Evolutionary conservation across 257 asterid genomes (phyloP), one percentile per base, ranked within the genome.

Genomic region (Ajuga chamaepitys): DNA sequence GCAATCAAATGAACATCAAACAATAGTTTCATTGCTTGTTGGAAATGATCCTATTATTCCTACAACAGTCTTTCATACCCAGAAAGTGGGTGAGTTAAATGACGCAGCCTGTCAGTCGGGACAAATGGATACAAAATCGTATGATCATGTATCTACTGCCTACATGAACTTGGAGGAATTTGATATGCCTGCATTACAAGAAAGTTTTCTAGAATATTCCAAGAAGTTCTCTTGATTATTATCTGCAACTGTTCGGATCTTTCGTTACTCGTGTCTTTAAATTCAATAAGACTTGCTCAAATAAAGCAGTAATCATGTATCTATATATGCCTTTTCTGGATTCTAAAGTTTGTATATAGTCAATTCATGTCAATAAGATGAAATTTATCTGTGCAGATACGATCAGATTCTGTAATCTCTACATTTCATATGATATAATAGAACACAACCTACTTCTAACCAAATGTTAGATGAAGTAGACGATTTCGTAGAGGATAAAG

Each of bases 1-100:
- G 75, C 61, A 79, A 21, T 75, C 91, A 8, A 73, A 68, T 62
- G 89, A 79, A 17, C 74, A 77, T 71, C 81, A 59, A 18, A 12
- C 73, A 60, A 42, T 74, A 10, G 82, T 71, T 40, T 72, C 81
- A 13, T 53, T 82, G 22, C 80, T 83, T 13, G 67, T 62, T 17
- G 75, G 72, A 38, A 73, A 77, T 34, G 71, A 71, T 35, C 73
- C 74, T 38, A 21, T 68, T 38, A 54, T 70, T 50, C 55, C 74
- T 3, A 50, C 58, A 13, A 65, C 72, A 21, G 50, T 61, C 50
- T 71, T 68, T 52, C 71, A 71, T 4, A 56, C 72, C 66, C 56
- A 70, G 51, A 34, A 16, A 22, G 7, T 14, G 21, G 11, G 13
- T 9, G 59, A 30, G 42, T 44, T 21, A 41, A 58, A 30, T 13